These are phyloP conservation scores for Stemphylium lycopersici DNA, from an alignment of 2,329 filamentous ascomycete genomes.

Conservation along the genomic window DNA sequence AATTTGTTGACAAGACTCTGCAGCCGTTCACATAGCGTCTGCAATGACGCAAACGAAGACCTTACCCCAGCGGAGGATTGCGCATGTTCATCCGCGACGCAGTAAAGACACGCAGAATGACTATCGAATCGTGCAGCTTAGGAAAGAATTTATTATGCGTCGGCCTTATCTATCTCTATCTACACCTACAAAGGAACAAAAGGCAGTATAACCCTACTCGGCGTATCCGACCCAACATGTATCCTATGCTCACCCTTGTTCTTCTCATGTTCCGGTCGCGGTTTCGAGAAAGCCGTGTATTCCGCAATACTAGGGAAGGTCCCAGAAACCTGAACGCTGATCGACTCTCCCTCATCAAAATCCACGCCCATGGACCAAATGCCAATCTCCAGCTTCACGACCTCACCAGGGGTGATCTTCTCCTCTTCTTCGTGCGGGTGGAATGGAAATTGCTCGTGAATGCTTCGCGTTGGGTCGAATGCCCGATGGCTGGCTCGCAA, in stretches of 20 bases:
- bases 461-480: conserved; percentile 29
- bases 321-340: conserved; percentile 28
- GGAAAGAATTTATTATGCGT: no score
- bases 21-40: no score
- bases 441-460: conserved; percentile 37
- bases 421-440: conserved; percentile 52
- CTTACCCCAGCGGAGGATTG: no score
- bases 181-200: conserved; percentile 29
- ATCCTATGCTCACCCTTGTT: conserved; percentile 51
- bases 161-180: not conserved
- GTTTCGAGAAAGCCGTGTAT: conserved; percentile 41
- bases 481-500: conserved; percentile 54
- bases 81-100: no score
- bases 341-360: conserved; percentile 52
- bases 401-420: conserved; percentile 49
- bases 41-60: no score
- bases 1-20: no score
- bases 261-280: conserved; percentile 50
- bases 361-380: conserved; percentile 57
- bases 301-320: conserved; percentile 48
- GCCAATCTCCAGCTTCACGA: conserved; percentile 56
- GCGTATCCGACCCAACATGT: conserved; percentile 48
- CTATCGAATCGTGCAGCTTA: no score
- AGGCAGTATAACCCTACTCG: conserved; percentile 49
- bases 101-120: no score